Evolutionary conservation across 345 rosid species (phyloP).

Genomic region (Clarkia xantiana): DNA sequence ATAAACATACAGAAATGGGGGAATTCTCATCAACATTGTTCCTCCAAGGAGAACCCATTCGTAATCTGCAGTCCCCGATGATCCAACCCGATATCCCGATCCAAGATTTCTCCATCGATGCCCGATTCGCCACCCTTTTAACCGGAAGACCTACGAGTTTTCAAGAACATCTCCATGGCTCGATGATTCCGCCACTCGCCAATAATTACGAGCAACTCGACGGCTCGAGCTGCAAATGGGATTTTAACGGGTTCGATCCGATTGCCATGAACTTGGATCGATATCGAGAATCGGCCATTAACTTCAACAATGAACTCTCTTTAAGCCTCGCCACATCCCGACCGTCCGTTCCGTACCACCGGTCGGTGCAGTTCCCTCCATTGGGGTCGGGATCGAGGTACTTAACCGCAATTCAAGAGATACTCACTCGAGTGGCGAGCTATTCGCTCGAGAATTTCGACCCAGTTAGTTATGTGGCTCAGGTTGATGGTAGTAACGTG

Average conservation of each 20-base stretch:
- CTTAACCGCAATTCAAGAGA: slow-evolving; percentile 50
- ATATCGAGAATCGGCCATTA: no score
- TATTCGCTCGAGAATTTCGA: slow-evolving; percentile 52
- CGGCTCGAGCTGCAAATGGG: slow-evolving; percentile 19
- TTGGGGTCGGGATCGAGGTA: slow-evolving; percentile 51
- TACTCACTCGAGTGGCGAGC: slow-evolving; percentile 68
- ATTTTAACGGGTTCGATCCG: slow-evolving; percentile 12
- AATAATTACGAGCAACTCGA: slow-evolving; percentile 19
- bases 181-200: slow-evolving; percentile 12
- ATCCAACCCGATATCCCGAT: slow-evolving; percentile 16
- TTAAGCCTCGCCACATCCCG: slow-evolving; percentile 59
- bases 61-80: slow-evolving; percentile 10
- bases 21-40: slow-evolving; percentile 16
- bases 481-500: slow-evolving; percentile 11
- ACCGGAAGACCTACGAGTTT: slow-evolving; percentile 18
- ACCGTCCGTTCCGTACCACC: slow-evolving; percentile 20
- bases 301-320: slow-evolving; percentile 40
- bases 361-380: slow-evolving; percentile 25
- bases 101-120: neutral
- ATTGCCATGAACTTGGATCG: neutral
- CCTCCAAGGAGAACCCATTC: slow-evolving; percentile 21
- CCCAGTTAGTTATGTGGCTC: slow-evolving; percentile 15
- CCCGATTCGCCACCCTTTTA: slow-evolving; percentile 20
- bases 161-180: slow-evolving; percentile 12
- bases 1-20: slow-evolving; percentile 3